Evolutionary conservation across 495 filamentous ascomycete genomes (phyloP), one percentile per base, ranked within the genome.

Genomic region (Talaromyces wortmannii): DNA sequence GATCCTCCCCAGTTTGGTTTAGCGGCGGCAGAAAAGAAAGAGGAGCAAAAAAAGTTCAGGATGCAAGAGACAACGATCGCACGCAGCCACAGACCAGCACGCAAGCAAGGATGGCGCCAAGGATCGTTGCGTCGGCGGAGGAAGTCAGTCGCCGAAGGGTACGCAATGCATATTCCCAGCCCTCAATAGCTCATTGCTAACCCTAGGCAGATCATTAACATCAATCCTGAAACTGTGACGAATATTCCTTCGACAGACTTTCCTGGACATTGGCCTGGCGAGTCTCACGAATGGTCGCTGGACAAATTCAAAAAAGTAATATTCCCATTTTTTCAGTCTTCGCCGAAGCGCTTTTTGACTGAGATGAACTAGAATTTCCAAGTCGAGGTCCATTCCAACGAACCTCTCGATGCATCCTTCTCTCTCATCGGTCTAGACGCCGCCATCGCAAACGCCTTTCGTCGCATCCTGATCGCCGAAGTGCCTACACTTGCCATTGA

Each of bases 391-490:
- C 88, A 96, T 79, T 77, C 87, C 50, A 90, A 91, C 68, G 77
- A 84, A 31, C 80, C 79, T 43, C 78, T 80, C 67, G 86, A 95
- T 61, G 69, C 87, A 55, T 84, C 86, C 33, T 97, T 97, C 77
- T 96, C 91, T 17, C 82, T 97, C 60, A 85, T 95, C 65, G 91
- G 91, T 63, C 69, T 92, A 59, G 92, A 99, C 64, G 92, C 95
- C 60, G 81, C 88, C 53, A 86, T 99, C 64, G 91, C 95, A 60
- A 99, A 99, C 70, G 95, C 95, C 63, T 96, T 97, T 79, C 94
- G 95, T 59, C 89, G 95, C 47, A 97, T 99, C 63, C 80, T 97
- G 57, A 86, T 99, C 72, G 86, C 94, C 53, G 95, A 99, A 70
- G 87, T 99, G 40, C 91, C 92, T 17, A 90, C 88, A 4, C 78